A percentile compares a stretch with the other conserved stretches of the same genome.
These are phyloP conservation scores for Eucalyptus lansdowneana DNA, from an alignment of 345 rosid genomes.

Conservation along the genomic window DNA sequence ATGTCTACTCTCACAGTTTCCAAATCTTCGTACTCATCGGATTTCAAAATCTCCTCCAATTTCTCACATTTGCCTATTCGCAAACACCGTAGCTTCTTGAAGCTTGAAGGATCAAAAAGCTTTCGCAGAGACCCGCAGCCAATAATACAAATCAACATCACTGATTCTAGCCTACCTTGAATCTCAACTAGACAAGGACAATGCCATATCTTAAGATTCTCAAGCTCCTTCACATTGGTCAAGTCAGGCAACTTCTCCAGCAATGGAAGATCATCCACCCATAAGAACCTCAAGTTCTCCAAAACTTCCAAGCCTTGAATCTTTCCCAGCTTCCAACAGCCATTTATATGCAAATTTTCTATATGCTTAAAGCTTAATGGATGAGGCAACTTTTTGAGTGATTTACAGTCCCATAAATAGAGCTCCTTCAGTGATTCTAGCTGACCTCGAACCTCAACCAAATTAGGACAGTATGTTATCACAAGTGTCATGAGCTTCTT, in stretches of 20 bases:
- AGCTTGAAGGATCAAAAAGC: not conserved
- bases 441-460: not conserved
- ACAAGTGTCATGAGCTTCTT: not conserved
- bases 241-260: not conserved
- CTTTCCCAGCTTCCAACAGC: not conserved
- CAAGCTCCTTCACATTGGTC: not conserved
- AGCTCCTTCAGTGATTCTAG: too few relatives aligned
- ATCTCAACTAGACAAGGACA: not conserved
- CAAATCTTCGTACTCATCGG: too few relatives aligned
- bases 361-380: not conserved
- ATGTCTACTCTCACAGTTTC: too few relatives aligned
- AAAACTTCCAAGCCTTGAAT: too few relatives aligned
- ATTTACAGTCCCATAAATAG: too few relatives aligned
- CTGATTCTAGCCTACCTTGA: not conserved
- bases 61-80: too few relatives aligned
- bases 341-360: accelerated
- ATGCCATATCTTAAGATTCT: too few relatives aligned
- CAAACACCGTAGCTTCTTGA: not conserved
- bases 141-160: accelerated
- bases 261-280: accelerated
- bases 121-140: not conserved
- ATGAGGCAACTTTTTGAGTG: too few relatives aligned
- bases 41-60: not conserved
- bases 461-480: too few relatives aligned
- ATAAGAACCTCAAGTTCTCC: accelerated